Conservation (phyloP, 164 flowering plant genomes). For the grape (Vitis vinifera) region ASM3070453v1 NC_081812.1:17664501-17665000, state of each 20-base stretch:
- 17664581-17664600: background rate
- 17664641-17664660: background rate
- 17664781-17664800: no score
- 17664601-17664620: background rate
- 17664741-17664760: background rate
- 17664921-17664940: no score
- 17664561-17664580: no score
- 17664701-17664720: background rate
- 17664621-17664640: background rate
- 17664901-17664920: no score
- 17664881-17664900: background rate
- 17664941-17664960: background rate
- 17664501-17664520: no score
- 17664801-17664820: no score
- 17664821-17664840: no score
- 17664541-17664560: no score
- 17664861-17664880: slow-evolving; percentile 1
- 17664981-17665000: slow-evolving; percentile 44
- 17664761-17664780: background rate
- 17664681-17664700: background rate
- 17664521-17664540: no score
- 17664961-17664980: slow-evolving; percentile 69
- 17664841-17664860: background rate
- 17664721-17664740: background rate
- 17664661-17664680: background rate